Base-by-base conservation (phyloP, 164 flowering plant species). In the Tetracentron sinense region DNA sequence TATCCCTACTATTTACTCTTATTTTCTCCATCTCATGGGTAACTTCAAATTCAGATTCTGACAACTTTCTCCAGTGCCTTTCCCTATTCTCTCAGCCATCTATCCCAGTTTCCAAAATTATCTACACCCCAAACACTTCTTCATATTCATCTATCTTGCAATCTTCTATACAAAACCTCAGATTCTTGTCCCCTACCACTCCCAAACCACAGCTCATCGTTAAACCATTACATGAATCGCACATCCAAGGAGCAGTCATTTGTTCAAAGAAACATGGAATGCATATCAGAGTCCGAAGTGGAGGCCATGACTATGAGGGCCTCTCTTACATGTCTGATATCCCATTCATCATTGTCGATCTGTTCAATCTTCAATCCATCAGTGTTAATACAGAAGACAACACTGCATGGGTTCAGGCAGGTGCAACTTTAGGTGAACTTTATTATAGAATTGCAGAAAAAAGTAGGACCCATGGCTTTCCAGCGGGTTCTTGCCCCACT, bases 41-140 rank as follows among this genome's bases (percentile, higher is more conserved):
- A 26, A 19, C 56, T 16, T 27, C 56, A 26, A 8, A 28, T 54
- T 1, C 56, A 54, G 26, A 26, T 16, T 31, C 26, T 54, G 20
- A 54, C 6, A 54, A 14, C 31, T 56, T 56, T 56, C 60, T 56
- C 22, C 60, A 56, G 6, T 56, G 60, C 12, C 11, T 33, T 56
- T n/a, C 60, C 4, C 42, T 30, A 3, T 4, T 31, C 6, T 56
- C 60, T 27, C 21, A 31, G 2, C 42, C 42, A 17, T 33, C 25
- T 6, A 19, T 11, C 44, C 23, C 23, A 29, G 31, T 56, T 11
- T 16, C 42, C 22, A n/a, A 30, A 31, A 17, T 56, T 23, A 0
- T 56, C 3, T 33, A 56, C 44, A 56, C 26, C 23, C 60, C 12
- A 30, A 56, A 56, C 30, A 25, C 17, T 10, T 31, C 60, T 29